Base-by-base conservation (phyloP, 1,284 basidiomycete species). In the Puccinia hordei region DNA sequence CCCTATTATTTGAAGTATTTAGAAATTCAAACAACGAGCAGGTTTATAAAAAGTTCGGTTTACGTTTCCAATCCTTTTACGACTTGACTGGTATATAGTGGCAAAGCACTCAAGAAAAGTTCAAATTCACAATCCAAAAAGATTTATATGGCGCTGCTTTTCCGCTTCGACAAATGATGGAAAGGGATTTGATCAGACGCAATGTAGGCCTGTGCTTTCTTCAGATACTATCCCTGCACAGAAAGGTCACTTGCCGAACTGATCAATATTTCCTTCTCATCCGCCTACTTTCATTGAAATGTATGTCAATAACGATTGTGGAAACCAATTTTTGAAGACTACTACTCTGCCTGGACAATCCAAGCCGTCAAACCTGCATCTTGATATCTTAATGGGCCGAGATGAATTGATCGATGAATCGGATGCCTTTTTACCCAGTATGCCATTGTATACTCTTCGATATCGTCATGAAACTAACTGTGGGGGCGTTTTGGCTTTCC, bases 341-440 rank as follows among this genome's bases (percentile, higher is more conserved):
- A 57, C 51, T 15, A 49, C 63, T 24, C 53, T 77, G 15, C 63
- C 75, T 30, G 63, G 61, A 27, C 61, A 65, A 51, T 49, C 27
- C 2, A 59, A 35, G 53, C 75, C 63, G n/a, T 77, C 75, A 51
- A 77, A 77, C 35, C 57, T 77, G 15, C 75, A 77, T 77, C 75
- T 77, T n/a, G 75, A 77, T 57, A 77, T 77, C 33, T 38, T 77
- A 8, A 77, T 68, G 46, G 75, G 75, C 4, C 61, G 63, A 10
- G 75, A 77, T 33, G 75, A 77, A 41, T 46, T 68, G 44, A 77
- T 77, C n/a, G 63, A 66, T 57, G 63, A 68, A 17, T 49, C 61
- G 6, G 24, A 77, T 17, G 63, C 63, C 1, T 77, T 77, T 38
- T 35, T 77, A 55, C 75, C 75, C 17, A 53, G 75, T 77, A 24